Base-by-base conservation (phyloP, 2,329 filamentous ascomycete genomes). In the Penicillium thymicola region DNA sequence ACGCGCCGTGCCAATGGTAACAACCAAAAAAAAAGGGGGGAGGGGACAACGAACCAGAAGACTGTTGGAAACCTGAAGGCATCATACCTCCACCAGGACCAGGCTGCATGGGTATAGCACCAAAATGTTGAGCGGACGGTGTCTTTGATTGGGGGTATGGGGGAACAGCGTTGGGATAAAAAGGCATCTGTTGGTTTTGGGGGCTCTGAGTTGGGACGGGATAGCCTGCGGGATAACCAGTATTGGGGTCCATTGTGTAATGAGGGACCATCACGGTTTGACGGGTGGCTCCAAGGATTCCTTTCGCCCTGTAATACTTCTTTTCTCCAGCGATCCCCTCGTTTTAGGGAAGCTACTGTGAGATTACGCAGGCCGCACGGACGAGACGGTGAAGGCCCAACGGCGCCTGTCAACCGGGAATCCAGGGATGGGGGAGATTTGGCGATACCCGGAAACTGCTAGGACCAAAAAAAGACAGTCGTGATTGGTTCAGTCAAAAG, bases 21-120 rank as follows among this genome's bases (percentile, higher is more conserved):
- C 25, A 57, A 30, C 47, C 45, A 61, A 47, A 27, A 55, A 54
- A 61, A 51, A 30, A 3, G 38, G 37, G 38, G 36, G 30, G 14
- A 16, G 30, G 32, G 44, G 42, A 14, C 30, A 52, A 70, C 72
- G 61, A 70, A 74, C 72, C 72, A 54, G 69, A 66, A 32, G 68
- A 65, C 44, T 72, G 71, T 44, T 72, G 71, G 54, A 71, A 74
- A 27, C 69, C 68, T 30, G 67, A 61, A 42, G 72, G 68, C 65
- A 75, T 74, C 70, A 75, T 73, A 62, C 67, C 67, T 69, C 72
- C 72, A 65, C 70, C 66, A 54, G 70, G 68, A 56, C 63, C 69
- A 41, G 70, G 64, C 60, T 75, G 73, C 66, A 73, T 61, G 46
- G 70, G 65, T 60, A 73, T 67, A 47, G 67, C 62, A 58, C 68